These are phyloP conservation scores for Paecilomyces sp. DNA, from an alignment of 2,329 filamentous ascomycete species.

Conservation along the genomic window DNA sequence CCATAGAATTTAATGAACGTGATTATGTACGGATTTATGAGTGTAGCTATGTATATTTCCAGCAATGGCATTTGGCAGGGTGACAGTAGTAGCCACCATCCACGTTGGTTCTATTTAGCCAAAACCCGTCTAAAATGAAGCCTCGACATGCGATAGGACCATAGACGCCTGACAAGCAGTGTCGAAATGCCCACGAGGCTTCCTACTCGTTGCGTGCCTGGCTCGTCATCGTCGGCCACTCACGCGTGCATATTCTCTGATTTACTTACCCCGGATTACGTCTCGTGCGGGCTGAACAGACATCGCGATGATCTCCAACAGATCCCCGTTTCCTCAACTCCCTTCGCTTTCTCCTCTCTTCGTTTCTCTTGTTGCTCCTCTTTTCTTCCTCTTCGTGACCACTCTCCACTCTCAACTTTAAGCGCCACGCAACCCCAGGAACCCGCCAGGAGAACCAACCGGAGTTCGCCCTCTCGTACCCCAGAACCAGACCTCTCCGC, in stretches of 20 bases:
- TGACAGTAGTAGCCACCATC: background rate
- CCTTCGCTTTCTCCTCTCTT: background rate
- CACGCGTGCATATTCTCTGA: background rate
- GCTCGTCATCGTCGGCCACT: background rate
- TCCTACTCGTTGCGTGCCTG: background rate
- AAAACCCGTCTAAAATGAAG: background rate
- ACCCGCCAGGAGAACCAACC: background rate
- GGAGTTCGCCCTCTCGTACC: background rate
- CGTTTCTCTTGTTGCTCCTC: background rate
- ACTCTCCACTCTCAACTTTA: constrained; percentile 7
- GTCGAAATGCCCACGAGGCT: background rate
- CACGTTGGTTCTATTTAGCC: background rate
- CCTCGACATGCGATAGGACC: background rate
- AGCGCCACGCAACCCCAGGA: background rate
- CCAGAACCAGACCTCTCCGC: background rate
- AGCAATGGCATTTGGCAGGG: background rate
- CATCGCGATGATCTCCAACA: background rate
- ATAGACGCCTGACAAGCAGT: background rate
- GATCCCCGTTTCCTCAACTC: background rate
- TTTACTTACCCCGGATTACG: background rate
- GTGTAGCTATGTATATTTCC: background rate
- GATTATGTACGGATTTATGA: background rate
- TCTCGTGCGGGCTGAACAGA: background rate
- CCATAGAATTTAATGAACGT: background rate
- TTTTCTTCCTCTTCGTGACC: background rate